These are phyloP conservation scores for Saitozyma sp. DNA, from an alignment of 768 basidiomycete species.

Conservation along the genomic window DNA sequence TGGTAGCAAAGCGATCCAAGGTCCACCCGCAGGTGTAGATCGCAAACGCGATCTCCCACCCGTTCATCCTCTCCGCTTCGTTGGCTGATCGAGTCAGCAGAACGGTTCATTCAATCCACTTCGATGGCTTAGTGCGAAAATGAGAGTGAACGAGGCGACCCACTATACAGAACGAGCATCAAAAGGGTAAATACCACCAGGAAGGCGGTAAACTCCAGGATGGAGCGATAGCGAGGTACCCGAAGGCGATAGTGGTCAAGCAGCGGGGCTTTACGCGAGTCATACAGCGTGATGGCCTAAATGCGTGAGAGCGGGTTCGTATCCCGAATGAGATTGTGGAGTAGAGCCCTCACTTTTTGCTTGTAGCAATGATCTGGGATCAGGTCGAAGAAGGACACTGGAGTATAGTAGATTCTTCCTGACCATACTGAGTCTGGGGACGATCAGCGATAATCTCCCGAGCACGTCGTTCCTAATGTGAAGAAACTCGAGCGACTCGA, in stretches of 20 bases:
- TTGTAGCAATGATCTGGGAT: constrained; percentile 24
- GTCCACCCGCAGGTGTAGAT: constrained; percentile 28
- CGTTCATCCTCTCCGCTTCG: constrained; percentile 13
- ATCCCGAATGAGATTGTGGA: neutral
- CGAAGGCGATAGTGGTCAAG: constrained; percentile 35
- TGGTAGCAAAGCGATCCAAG: constrained; percentile 17
- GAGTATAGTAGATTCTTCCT: constrained; percentile 14
- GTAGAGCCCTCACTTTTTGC: constrained; percentile 10
- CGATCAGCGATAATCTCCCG: constrained; percentile 10
- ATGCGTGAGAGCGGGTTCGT: too few species aligned
- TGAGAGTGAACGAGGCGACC: neutral
- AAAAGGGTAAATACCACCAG: constrained; percentile 27
- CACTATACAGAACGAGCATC: constrained; percentile 22
- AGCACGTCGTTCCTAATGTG: neutral
- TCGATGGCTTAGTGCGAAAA: too few species aligned
- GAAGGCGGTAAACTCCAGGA: constrained; percentile 30
- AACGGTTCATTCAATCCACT: too few species aligned
- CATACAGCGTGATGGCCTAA: constrained; percentile 30
- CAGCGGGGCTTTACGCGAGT: constrained; percentile 27
- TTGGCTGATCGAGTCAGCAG: constrained; percentile 1
- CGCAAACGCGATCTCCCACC: constrained; percentile 33
- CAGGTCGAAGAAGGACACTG: constrained; percentile 15
- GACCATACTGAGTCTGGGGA: constrained; percentile 14
- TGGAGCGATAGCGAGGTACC: constrained; percentile 25
- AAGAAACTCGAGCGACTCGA: neutral